These are phyloP conservation scores for Croton setiger DNA, from an alignment of 441 rosid genomes.

Conservation along the genomic window DNA sequence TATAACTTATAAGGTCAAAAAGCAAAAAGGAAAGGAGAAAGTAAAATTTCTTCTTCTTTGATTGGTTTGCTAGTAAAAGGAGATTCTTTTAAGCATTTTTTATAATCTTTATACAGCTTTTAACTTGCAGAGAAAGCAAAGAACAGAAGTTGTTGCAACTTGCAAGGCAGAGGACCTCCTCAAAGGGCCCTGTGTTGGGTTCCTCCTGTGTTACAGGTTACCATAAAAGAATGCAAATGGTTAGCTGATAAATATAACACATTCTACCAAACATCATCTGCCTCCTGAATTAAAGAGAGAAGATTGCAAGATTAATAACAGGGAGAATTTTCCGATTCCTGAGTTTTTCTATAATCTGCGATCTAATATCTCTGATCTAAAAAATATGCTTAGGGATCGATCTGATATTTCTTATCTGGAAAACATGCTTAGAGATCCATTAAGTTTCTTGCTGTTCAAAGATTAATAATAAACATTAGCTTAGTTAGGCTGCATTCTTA, in stretches of 20 bases:
- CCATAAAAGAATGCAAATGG: not conserved
- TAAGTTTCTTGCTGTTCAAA: no score
- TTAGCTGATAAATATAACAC: not conserved
- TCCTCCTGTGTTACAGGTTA: no score
- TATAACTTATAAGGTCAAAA: not conserved
- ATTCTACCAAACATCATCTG: not conserved
- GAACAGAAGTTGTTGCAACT: conserved; percentile 10
- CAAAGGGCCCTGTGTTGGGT: no score
- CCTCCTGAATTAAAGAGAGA: not conserved
- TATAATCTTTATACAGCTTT: conserved; percentile 5
- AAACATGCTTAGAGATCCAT: no score
- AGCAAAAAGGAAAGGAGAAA: not conserved
- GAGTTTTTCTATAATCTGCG: no score
- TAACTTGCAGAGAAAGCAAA: conserved; percentile 21
- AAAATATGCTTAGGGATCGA: no score
- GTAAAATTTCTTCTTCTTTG: not conserved
- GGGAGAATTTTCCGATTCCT: no score
- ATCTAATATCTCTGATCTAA: no score
- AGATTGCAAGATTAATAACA: not conserved
- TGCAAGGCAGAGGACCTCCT: no score
- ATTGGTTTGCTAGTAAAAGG: not conserved
- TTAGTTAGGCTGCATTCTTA: not conserved
- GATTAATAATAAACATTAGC: no score
- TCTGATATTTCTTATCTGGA: no score
- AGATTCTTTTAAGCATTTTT: not conserved